Base-by-base conservation (phyloP, 345 rosid genomes). In the Euphorbia tirucalli region DNA sequence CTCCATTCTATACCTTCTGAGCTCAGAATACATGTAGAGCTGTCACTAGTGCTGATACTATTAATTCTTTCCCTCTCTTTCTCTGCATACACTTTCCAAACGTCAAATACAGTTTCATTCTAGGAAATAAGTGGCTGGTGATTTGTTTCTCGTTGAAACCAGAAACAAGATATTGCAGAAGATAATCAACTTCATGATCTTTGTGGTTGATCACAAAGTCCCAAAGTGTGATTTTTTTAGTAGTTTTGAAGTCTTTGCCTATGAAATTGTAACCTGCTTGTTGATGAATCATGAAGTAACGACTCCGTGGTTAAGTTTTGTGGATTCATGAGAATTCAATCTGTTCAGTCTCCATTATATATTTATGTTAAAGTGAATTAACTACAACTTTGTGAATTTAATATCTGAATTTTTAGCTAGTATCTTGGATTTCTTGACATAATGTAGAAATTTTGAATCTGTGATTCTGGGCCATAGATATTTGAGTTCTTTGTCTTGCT, bases 1-100 rank as follows among this genome's bases (percentile, higher is more conserved):
- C 25, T 71, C 52, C 31, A 15, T 70, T 63, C 18, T 41, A 24
- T 52, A 35, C 54, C 62, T 62, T 72, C 35, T 31, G 18, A 21
- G 41, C 39, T 32, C 18, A 27, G 25, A 43, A 25, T 18, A 46
- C 18, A 13, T 43, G 7, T 6, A 43, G 15, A 52, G 27, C 14
- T n/a, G 44, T 22, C 3, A 46, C 11, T 0, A 49, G 25, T 11
- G 27, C 27, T 25, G 11, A 3, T 43, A 1, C 7, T 19, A 0
- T 52, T 52, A 19, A 8, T 19, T 52, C n/a, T 2, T 19, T 52
- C 49, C 9, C 11, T 11, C 28, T 2, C 21, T 27, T 25, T n/a
- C 5, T 1, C 0, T n/a, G 8, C 22, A 7, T 25, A 5, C 24
- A n/a, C 13, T 50, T 31, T 59, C 7, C 21, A 59, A 59, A 59